Evolutionary conservation across 208 protist genomes (phyloP).

Genomic region (Trypanosoma vivax): DNA sequence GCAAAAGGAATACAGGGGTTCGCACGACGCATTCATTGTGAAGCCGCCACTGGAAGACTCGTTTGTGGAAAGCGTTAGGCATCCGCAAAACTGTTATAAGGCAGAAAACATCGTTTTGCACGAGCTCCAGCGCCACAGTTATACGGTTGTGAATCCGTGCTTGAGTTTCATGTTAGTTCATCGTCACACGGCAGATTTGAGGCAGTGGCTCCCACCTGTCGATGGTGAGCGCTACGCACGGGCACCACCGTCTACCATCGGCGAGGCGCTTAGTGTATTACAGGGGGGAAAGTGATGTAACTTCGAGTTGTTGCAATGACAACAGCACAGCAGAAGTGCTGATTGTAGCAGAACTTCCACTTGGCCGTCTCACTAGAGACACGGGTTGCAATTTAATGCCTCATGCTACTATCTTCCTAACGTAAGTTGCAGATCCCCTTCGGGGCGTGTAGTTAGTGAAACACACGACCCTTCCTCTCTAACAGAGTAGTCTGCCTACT

Average conservation of each 20-base stretch:
- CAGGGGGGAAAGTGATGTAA: background rate
- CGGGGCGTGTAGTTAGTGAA: too few relatives aligned
- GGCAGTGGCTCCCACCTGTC: conserved; percentile 80
- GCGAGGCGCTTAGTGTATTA: conserved; percentile 22
- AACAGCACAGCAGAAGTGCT: too few relatives aligned
- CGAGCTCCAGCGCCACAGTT: conserved; percentile 54
- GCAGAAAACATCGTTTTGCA: conserved; percentile 85
- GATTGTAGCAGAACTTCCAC: too few relatives aligned
- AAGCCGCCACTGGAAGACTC: conserved; percentile 33
- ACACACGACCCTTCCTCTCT: too few relatives aligned
- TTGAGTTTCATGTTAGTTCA: conserved; percentile 59
- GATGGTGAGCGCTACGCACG: conserved; percentile 61
- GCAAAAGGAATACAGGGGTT: conserved; percentile 75
- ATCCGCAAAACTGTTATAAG: conserved; percentile 84
- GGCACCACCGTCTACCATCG: conserved; percentile 38
- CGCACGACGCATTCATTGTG: conserved; percentile 82
- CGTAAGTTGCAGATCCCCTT: too few relatives aligned
- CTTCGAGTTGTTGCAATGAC: background rate
- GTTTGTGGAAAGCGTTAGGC: conserved; percentile 38
- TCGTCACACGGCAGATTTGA: conserved; percentile 60
- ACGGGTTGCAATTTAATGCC: too few relatives aligned
- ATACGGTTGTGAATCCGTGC: conserved; percentile 65
- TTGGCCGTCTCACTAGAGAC: too few relatives aligned
- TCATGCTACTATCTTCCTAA: too few relatives aligned
- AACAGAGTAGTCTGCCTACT: too few relatives aligned